Evolutionary conservation across 306 rosid genomes (phyloP).

Genomic region (Prunus kanzakura): DNA sequence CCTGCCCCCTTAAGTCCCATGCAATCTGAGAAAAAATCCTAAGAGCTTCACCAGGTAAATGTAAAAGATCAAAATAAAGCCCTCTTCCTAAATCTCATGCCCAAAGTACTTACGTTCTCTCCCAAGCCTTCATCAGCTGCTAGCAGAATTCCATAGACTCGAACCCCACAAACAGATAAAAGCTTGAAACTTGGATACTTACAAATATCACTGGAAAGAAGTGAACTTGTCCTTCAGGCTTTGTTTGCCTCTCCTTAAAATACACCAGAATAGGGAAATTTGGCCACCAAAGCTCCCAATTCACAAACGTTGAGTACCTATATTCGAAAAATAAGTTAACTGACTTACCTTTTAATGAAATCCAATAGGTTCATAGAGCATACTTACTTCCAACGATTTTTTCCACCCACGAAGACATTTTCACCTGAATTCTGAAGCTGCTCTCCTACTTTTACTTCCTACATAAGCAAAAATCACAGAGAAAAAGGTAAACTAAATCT

Average conservation of each 20-base stretch:
- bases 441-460: slow-evolving; percentile 92
- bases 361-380: neutral
- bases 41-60: slow-evolving; percentile 8
- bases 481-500: neutral
- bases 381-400: slow-evolving; percentile 96
- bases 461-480: slow-evolving; percentile 20
- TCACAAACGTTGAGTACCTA: slow-evolving; percentile 86
- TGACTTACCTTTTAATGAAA: slow-evolving; percentile 5
- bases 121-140: neutral
- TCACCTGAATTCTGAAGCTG: slow-evolving; percentile 86
- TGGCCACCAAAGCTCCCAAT: slow-evolving; percentile 99
- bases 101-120: neutral
- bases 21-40: neutral
- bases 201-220: slow-evolving; percentile 94
- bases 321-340: slow-evolving; percentile 25
- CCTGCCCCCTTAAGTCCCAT: neutral
- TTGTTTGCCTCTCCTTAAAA: slow-evolving; percentile 90
- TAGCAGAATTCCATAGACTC: neutral
- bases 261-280: slow-evolving; percentile 86
- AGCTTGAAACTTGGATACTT: slow-evolving; percentile 29
- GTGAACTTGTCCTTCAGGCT: slow-evolving; percentile 94
- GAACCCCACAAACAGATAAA: neutral
- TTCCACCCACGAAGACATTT: slow-evolving; percentile 88
- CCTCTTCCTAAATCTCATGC: neutral
- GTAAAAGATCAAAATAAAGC: neutral